Evolutionary conservation across 2,329 filamentous ascomycete genomes (phyloP), one percentile per base, ranked within the genome.

Genomic region (Xylaria sp.): DNA sequence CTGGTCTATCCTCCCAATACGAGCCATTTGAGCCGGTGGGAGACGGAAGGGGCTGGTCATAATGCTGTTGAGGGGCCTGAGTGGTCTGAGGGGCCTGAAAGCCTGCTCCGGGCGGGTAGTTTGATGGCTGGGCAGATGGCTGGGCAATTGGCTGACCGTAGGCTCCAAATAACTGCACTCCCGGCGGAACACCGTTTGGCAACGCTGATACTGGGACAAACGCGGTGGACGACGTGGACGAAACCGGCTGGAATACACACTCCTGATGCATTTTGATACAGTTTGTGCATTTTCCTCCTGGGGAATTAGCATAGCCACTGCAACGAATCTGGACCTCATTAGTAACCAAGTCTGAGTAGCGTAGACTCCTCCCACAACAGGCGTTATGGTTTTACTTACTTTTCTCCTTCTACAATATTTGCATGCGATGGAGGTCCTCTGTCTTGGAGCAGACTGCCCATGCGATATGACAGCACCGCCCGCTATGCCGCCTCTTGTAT

Each of bases 221-320:
- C 1, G 84, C 84, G 1, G 84, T 84, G 4, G 82, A 83, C 38
- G 81, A 80, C 10, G 83, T 81, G 0, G 81, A 83, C 3, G 82
- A 85, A 1, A 87, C 85, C 0, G 84, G 85, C 68, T 87, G 84
- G 61, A 87, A 87, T 13, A 87, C 80, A 62, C 85, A 87, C 63
- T 87, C 84, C 67, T 87, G 85, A 49, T 85, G 84, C 75, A 86
- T 85, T 64, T 85, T 84, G 38, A 84, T 83, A 68, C 85, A 87
- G 67, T 87, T 87, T 56, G 84, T 81, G 66, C 85, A 87, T 65
- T 86, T 85, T 10, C 84, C 85, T 19, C 84, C 84, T 0, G 82
- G 81, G 0, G 83, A 84, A 63, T 83, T 85, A 60, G 84, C 81
- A 64, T 86, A 86, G 27, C 85, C 85, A 63, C 84, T 87, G 76